Evolutionary conservation across 345 rosid genomes (phyloP).

Genomic region (Pistacia integerrima): DNA sequence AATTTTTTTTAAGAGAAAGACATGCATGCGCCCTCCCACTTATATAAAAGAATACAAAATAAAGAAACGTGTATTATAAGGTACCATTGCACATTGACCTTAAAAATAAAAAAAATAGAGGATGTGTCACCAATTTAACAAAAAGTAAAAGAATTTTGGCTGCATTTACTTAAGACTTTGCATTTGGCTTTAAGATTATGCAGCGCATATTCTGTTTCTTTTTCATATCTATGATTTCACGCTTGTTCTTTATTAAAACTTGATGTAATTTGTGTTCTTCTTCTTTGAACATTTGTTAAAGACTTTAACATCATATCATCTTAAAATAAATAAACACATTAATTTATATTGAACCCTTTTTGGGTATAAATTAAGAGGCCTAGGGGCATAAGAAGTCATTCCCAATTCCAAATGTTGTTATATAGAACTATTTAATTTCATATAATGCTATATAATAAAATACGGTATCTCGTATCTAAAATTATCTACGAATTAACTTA

Average conservation of each 20-base stretch:
- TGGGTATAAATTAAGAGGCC: no score
- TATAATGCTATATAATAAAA: no score
- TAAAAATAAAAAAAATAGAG: no score
- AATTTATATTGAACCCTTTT: no score
- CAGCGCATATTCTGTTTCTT: not conserved
- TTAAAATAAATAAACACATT: no score
- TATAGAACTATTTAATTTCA: no score
- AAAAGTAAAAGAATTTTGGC: slow-evolving; percentile 11
- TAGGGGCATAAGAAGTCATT: no score
- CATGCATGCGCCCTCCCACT: not conserved
- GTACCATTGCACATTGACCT: not conserved
- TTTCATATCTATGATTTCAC: not conserved
- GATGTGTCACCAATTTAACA: not conserved
- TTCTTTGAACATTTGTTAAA: not conserved
- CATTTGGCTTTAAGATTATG: not conserved
- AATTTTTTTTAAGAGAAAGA: not conserved
- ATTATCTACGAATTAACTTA: no score
- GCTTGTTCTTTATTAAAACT: not conserved
- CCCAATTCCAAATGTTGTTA: no score
- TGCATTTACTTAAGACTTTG: not conserved
- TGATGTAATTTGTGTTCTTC: no score
- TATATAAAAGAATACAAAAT: not conserved
- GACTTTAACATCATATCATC: no score
- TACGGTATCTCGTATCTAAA: no score
- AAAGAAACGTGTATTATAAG: not conserved